Base-by-base conservation (phyloP, 805 yeast species). In the Metschnikowia aberdeeniae region DNA sequence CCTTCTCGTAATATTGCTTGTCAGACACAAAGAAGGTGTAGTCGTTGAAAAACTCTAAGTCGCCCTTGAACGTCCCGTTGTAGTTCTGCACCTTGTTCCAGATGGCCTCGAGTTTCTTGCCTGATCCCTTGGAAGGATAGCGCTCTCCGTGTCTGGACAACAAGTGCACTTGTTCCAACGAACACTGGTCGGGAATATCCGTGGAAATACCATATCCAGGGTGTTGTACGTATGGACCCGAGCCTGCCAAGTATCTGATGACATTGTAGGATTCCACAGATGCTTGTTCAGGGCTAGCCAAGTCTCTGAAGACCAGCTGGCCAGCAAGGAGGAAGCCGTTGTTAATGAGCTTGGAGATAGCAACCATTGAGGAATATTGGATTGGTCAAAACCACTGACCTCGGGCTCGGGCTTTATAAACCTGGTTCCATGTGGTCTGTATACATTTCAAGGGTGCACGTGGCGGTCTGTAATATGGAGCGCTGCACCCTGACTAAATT, bases 61-160 rank as follows among this genome's bases (percentile, higher is more conserved):
- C 80, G 4, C 84, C 84, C 28, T 61, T 62, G 52, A 68, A 67
- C 0, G 66, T 53, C 5, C 57, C 52, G 29, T 55, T 56, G 55
- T 63, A 61, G 27, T 42, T 32, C 37, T 59, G 52, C 40, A 70
- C 55, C 46, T 63, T 63, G 10, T 49, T 34, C 51, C 54, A 49
- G 24, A 67, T 47, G 8, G 56, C 56, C 47, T 68, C 67, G 33
- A 59, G 58, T 8, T 35, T 20, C 34, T 52, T 55, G 7, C 73
- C 73, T 26, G 48, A 54, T 24, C 59, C 47, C 28, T 52, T 55
- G n/a, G 70, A 60, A 6, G 75, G 89, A 57, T 72, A 85, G 52
- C 95, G 70, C 61, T 86, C 93, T 17, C 92, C 95, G 58, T 88
- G 95, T 57, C 96, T 76, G 53, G 82, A 80, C 42, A 84, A 64